A percentile compares a stretch with the other conserved stretches of the same genome.
These are phyloP conservation scores for Lentithecium fluviatile DNA, from an alignment of 495 filamentous ascomycete species.

Conservation along the genomic window DNA sequence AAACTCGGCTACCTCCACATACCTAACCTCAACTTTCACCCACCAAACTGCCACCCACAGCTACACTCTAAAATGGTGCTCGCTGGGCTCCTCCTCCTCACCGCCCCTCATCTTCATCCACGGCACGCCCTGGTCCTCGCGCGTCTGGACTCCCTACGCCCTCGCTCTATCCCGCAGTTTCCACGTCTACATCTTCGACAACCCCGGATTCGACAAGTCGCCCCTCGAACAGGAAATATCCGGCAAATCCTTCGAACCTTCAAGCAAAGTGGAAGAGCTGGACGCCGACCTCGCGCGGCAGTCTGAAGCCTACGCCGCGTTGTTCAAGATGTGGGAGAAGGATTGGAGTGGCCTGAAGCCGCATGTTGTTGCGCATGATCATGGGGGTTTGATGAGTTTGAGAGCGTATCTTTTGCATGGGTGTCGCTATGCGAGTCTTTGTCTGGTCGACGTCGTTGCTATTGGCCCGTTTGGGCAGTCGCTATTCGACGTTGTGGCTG, in stretches of 20 bases:
- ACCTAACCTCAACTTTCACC: neutral
- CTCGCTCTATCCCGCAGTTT: slow-evolving; percentile 9
- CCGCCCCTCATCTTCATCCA: slow-evolving; percentile 8
- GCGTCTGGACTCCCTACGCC: slow-evolving; percentile 5
- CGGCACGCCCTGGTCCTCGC: slow-evolving; percentile 11
- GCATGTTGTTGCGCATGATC: slow-evolving; percentile 11
- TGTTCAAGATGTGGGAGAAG: slow-evolving; percentile 7
- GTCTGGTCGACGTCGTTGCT: slow-evolving; percentile 9
- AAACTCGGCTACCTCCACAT: neutral
- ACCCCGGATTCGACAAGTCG: slow-evolving; percentile 8
- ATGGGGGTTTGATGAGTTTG: slow-evolving; percentile 10
- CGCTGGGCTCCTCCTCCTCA: neutral
- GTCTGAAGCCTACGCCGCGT: slow-evolving; percentile 5
- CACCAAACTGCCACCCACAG: slow-evolving; percentile 10
- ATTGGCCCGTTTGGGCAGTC: slow-evolving; percentile 6
- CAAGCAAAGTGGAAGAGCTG: neutral
- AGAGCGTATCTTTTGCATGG: slow-evolving; percentile 3
- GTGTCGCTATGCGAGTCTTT: slow-evolving; percentile 6
- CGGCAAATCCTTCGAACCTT: neutral
- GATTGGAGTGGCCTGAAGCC: neutral
- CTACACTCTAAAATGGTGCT: slow-evolving; percentile 3
- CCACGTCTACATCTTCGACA: slow-evolving; percentile 13
- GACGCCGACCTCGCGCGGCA: slow-evolving; percentile 7
- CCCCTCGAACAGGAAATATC: neutral
- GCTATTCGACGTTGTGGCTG: slow-evolving; percentile 7